Conservation (phyloP, 768 basidiomycete species). For the Lactifluus rugatus region DNA sequence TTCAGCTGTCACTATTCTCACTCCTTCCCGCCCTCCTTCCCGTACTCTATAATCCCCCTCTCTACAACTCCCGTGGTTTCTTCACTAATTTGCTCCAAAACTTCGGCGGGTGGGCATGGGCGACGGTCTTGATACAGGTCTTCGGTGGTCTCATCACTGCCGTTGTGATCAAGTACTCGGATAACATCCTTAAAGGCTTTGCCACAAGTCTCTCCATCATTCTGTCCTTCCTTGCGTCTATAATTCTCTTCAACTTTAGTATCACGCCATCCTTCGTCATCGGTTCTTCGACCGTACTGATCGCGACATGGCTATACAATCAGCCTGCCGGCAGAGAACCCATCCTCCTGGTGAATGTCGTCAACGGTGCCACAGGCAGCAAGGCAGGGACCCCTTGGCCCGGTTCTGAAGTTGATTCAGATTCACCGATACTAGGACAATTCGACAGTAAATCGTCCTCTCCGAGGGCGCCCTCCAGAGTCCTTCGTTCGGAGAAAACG, state of each 20-base stretch:
- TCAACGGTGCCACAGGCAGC: constrained; percentile 24
- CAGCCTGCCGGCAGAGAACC: constrained; percentile 43
- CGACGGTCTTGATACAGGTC: constrained; percentile 83
- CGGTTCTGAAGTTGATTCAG: constrained; percentile 37
- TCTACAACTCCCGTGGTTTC: constrained; percentile 37
- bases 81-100: constrained; percentile 62
- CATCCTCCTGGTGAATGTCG: constrained; percentile 26
- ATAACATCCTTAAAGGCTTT: constrained; percentile 96
- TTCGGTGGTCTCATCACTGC: constrained; percentile 91
- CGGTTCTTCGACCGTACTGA: constrained; percentile 76
- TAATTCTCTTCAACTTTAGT: constrained; percentile 81
- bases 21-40: constrained; percentile 83
- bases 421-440: constrained; percentile 53
- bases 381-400: constrained; percentile 31
- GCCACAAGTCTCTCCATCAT: constrained; percentile 92
- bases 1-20: constrained; percentile 83
- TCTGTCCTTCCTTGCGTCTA: constrained; percentile 87
- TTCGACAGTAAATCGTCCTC: constrained; percentile 40
- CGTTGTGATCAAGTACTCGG: constrained; percentile 92
- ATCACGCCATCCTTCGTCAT: constrained; percentile 83
- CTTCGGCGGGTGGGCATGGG: constrained; percentile 94
- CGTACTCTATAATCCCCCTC: constrained; percentile 47
- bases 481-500: constrained; percentile 20
- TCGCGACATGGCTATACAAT: constrained; percentile 94
- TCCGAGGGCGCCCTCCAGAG: constrained; percentile 43